Base-by-base conservation (phyloP, 192 early-diverging fungal genomes). In the Backusella australiensis region DNA sequence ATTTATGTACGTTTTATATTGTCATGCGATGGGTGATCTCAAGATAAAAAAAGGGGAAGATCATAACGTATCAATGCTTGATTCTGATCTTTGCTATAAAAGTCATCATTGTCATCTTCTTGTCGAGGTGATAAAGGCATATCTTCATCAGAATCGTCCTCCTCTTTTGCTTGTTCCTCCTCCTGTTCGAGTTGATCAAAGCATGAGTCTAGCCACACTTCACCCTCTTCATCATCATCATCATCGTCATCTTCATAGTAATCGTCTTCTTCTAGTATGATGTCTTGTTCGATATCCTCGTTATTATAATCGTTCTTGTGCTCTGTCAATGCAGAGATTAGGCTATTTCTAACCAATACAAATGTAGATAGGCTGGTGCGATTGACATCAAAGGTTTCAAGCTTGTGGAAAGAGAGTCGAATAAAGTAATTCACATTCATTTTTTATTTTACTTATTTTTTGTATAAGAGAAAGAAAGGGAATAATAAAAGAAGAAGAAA, bases 181-280 rank as follows among this genome's bases (percentile, higher is more conserved):
- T 32, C 32, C 32, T 32, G 32, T 32, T 32, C 32, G 32, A 71
- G 26, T 49, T 71, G 36, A 49, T 26, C 42, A 34, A 71, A 71
- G 39, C 70, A 71, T 44, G 70, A 71, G 17, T 71, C 70, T 17
- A 71, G 39, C 70, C 70, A 71, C 9, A 49, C 32, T 19, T 71
- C 21, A 19, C 38, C 35, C 12, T 69, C 6, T 29, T 69, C 68
- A 1, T 71, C 69, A 8, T 71, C 69, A 8, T 71, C 12, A 34
- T n/a, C 21, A 2, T 23, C 21, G 4, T 71, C 23, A 8, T 63
- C 56, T 2, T 32, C 32, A 32, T 32, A 32, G 32, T 32, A 32
- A 32, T 32, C 11, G 6, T 23, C 21, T 12, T 71, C 23, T 46
- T 63, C 56, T 29, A 63, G 11, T 14, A 26, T 6, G 23, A 68